Evolutionary conservation across 1,284 basidiomycete genomes (phyloP), one percentile per base, ranked within the genome.

Genomic region (Hypsizygus ulmarius): DNA sequence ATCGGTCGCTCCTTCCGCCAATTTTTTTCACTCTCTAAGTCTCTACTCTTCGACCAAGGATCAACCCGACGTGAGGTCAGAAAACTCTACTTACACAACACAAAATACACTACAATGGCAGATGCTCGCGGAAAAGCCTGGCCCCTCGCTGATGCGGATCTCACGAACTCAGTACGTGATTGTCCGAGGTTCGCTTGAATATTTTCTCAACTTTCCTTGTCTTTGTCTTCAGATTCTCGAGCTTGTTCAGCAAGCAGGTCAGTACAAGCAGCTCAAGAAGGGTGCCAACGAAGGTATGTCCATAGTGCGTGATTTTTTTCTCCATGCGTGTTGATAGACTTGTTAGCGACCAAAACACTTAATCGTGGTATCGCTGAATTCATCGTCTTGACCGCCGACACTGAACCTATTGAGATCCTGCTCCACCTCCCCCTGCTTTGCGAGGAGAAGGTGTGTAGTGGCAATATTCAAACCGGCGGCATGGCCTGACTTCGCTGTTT

Each of bases 331-430:
- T 11, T 37, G 18, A 15, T 35, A 37, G 25, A 57, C 11, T 54
- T 16, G 16, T 50, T 66, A 85, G 90, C 89, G 41, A 97, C 95
- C 59, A 98, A 98, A 79, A 99, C 97, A 18, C 81, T 99, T 57
- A 99, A 99, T 73, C 91, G 97, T 65, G 96, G 97, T 75, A 95
- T 98, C 62, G 91, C 94, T 60, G 97, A 99, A 74, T 93, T 99
- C 73, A 96, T 99, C 72, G 84, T 99, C 64, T 79, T 99, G 72
- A 97, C 97, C 50, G 97, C 94, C 53, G 93, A 97, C 64, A 96
- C 96, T 39, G 95, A 99, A 71, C 96, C 96, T 43, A 82, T 99
- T 63, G 96, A 99, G 70, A 99, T 99, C 67, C 76, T 99, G 42
- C 83, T 99, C 56, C 97, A 99, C 72, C 84, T 99, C 21, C 97